Conservation (phyloP, 2,329 filamentous ascomycete species). For the Coniella vitis region DNA sequence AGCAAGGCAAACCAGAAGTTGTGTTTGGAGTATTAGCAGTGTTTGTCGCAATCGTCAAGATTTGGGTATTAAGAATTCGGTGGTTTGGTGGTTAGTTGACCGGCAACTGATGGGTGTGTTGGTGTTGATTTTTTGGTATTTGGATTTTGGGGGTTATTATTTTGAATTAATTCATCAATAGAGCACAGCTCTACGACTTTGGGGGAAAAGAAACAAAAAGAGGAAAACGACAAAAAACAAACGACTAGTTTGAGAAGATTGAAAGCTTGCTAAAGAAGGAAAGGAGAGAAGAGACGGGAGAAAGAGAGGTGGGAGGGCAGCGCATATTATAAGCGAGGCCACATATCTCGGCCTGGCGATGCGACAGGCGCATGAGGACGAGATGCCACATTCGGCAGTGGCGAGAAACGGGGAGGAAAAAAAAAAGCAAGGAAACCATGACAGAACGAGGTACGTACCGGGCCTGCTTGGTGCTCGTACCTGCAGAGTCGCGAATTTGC, state of each 20-base stretch:
- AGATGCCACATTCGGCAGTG: background rate
- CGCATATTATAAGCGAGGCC: conserved; percentile 35
- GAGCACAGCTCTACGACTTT: conserved; percentile 30
- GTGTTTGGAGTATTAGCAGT: conserved; percentile 35
- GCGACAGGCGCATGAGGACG: too few species aligned
- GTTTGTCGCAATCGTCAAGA: conserved; percentile 26
- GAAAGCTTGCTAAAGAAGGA: conserved; percentile 60
- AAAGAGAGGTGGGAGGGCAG: conserved; percentile 27
- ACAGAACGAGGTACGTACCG: conserved; percentile 1
- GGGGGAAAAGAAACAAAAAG: conserved; percentile 17
- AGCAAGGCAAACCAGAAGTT: conserved; percentile 52
- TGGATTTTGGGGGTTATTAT: conserved; percentile 8
- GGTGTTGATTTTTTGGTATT: conserved; percentile 21
- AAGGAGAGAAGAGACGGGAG: conserved; percentile 28
- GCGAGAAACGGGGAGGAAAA: background rate
- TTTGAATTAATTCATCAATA: conserved; percentile 21
- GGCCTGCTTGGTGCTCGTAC: background rate
- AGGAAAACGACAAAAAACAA: conserved; percentile 37
- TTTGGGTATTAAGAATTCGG: conserved; percentile 29
- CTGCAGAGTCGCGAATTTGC: conserved; percentile 10
- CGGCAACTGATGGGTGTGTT: conserved; percentile 38
- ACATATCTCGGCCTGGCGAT: conserved; percentile 24
- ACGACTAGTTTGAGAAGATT: conserved; percentile 46
- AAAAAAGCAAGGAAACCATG: conserved; percentile 15
- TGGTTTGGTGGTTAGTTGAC: conserved; percentile 35